Conservation (phyloP, 2,329 filamentous ascomycete genomes). For the Aspergillus viridinutans region DNA sequence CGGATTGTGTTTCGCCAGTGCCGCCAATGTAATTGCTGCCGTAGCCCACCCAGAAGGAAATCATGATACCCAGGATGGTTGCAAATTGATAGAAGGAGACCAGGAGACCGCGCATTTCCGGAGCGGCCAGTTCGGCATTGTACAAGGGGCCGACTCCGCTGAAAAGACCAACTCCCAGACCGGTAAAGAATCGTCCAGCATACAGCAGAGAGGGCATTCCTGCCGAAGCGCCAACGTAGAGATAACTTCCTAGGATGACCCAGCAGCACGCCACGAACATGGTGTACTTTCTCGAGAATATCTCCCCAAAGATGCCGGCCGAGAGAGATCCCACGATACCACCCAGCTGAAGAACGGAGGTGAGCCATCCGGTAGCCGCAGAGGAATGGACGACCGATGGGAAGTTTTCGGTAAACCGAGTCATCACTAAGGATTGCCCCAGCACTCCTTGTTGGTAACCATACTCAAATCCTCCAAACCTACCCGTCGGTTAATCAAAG, state of each 20-base stretch:
- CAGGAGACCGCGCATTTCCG: conserved; percentile 30
- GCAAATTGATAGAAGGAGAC: conserved; percentile 33
- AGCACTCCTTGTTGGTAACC: conserved; percentile 45
- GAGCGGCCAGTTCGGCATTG: conserved; percentile 46
- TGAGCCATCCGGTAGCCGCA: conserved; percentile 41
- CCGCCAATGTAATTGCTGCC: conserved; percentile 41
- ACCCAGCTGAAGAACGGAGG: conserved; percentile 51
- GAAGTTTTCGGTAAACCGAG: conserved; percentile 46
- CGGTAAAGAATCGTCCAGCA: conserved; percentile 29
- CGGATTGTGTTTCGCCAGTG: conserved; percentile 23
- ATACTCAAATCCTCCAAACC: conserved; percentile 47
- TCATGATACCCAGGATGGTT: conserved; percentile 33
- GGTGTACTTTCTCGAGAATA: conserved; percentile 49
- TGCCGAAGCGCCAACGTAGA: conserved; percentile 23
- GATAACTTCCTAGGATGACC: conserved; percentile 44
- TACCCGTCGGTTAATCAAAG: background rate
- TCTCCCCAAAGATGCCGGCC: conserved; percentile 47
- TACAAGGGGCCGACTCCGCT: conserved; percentile 45
- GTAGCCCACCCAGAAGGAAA: conserved; percentile 37
- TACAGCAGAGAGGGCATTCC: conserved; percentile 22
- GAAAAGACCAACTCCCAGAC: conserved; percentile 30
- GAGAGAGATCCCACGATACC: conserved; percentile 43
- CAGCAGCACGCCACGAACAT: conserved; percentile 50
- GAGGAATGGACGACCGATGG: conserved; percentile 42
- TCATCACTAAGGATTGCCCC: conserved; percentile 47